Evolutionary conservation across 768 basidiomycete genomes (phyloP).

Genomic region (Lactarius psammicola): DNA sequence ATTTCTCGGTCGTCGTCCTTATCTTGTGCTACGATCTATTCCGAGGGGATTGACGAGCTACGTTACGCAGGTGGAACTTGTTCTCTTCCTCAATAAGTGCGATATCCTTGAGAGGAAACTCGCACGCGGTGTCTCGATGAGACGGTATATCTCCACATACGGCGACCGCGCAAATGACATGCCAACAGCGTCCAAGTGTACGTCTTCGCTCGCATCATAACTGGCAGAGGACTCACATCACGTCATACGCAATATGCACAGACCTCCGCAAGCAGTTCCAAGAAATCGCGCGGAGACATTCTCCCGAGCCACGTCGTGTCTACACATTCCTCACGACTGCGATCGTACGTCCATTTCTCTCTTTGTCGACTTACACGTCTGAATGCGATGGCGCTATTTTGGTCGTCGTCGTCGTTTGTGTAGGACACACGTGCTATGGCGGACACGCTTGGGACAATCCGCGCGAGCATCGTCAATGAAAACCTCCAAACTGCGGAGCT

Average conservation of each 20-base stretch:
- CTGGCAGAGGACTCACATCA: not conserved
- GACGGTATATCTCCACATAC: slow-evolving; percentile 61
- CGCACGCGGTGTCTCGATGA: slow-evolving; percentile 54
- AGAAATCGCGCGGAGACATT: slow-evolving; percentile 19
- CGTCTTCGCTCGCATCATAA: slow-evolving; percentile 30
- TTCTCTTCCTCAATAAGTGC: slow-evolving; percentile 49
- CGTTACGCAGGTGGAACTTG: slow-evolving; percentile 32
- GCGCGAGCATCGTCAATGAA: slow-evolving; percentile 6
- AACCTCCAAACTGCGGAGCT: slow-evolving; percentile 7
- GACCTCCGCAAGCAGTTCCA: slow-evolving; percentile 26
- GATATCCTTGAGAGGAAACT: slow-evolving; percentile 69
- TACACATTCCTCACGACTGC: slow-evolving; percentile 25
- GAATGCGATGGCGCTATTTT: not conserved
- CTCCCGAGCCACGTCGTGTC: slow-evolving; percentile 24
- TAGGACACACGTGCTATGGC: slow-evolving; percentile 20
- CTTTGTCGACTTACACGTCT: not conserved
- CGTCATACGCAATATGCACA: not conserved
- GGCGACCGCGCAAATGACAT: slow-evolving; percentile 69
- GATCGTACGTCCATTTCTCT: slow-evolving; percentile 11
- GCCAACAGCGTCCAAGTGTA: slow-evolving; percentile 61
- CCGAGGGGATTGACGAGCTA: not conserved
- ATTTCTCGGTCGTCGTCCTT: not conserved
- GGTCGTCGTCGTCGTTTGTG: too few relatives aligned
- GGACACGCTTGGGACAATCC: not conserved
- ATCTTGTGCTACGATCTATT: not conserved